Conservation (phyloP, 1,139 yeast genomes). For the Yamadazyma taylorii region DNA sequence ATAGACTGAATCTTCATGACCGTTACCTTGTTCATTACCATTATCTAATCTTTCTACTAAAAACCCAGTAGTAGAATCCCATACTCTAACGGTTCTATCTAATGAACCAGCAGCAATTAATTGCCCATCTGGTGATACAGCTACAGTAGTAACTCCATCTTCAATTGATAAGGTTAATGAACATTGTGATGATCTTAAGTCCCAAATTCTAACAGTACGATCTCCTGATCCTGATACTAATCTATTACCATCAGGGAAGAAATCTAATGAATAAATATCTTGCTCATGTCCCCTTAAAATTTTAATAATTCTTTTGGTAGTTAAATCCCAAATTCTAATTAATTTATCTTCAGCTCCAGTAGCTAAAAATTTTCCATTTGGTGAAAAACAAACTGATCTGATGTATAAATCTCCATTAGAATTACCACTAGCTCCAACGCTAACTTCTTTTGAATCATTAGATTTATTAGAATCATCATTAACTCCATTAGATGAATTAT, state of each 20-base stretch:
- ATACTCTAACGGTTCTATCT: slow-evolving; percentile 92
- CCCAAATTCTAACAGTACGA: slow-evolving; percentile 96
- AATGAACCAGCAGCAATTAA: slow-evolving; percentile 95
- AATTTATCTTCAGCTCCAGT: slow-evolving; percentile 98
- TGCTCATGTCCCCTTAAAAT: slow-evolving; percentile 95
- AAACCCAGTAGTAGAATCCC: slow-evolving; percentile 95
- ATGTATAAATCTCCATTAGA: slow-evolving; percentile 82
- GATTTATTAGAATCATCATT: slow-evolving; percentile 35
- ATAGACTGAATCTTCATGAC: slow-evolving; percentile 95
- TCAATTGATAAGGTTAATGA: slow-evolving; percentile 87
- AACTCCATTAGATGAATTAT: slow-evolving; percentile 47
- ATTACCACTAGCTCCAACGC: slow-evolving; percentile 28
- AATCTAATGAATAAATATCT: slow-evolving; percentile 94
- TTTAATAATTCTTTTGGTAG: slow-evolving; percentile 82
- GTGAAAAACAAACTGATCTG: slow-evolving; percentile 94
- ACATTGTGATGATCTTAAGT: slow-evolving; percentile 87
- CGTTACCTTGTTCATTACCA: slow-evolving; percentile 83
- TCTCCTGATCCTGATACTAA: slow-evolving; percentile 97
- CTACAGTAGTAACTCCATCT: slow-evolving; percentile 98
- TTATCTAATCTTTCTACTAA: slow-evolving; percentile 91
- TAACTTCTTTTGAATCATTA: slow-evolving; percentile 23
- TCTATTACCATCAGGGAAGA: slow-evolving; percentile 92
- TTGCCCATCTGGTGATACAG: slow-evolving; percentile 93
- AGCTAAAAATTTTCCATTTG: slow-evolving; percentile 93
- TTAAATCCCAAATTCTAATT: slow-evolving; percentile 95